Conservation (phyloP, 768 basidiomycete genomes). For the Collybiopsis confluens region DNA sequence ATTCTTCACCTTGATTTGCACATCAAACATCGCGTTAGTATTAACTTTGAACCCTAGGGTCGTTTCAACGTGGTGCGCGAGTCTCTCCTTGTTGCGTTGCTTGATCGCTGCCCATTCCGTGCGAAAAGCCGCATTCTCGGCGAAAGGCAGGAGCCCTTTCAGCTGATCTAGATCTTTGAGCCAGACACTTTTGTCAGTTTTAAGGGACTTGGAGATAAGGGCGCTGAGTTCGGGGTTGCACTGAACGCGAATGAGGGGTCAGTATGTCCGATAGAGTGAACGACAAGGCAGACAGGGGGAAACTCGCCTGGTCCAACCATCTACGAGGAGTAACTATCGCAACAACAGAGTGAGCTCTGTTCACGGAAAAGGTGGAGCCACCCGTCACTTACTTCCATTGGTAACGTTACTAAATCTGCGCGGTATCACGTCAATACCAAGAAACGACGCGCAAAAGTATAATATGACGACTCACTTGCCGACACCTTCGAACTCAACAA, state of each 20-base stretch:
- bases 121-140: constrained; percentile 72
- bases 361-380: background rate
- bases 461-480: constrained; percentile 56
- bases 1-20: constrained; percentile 73
- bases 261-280: background rate
- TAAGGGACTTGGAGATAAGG: constrained; percentile 81
- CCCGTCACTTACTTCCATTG: constrained; percentile 72
- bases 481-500: constrained; percentile 86
- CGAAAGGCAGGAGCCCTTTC: constrained; percentile 67
- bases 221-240: constrained; percentile 87
- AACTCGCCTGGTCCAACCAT: constrained; percentile 74
- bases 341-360: background rate
- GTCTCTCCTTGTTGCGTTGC: constrained; percentile 84
- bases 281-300: background rate
- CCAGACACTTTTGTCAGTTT: constrained; percentile 73
- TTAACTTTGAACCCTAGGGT: constrained; percentile 70
- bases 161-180: constrained; percentile 79
- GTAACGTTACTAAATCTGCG: constrained; percentile 82
- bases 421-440: constrained; percentile 12
- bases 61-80: constrained; percentile 70
- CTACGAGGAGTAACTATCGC: constrained; percentile 80
- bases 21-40: constrained; percentile 80
- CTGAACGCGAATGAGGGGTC: constrained; percentile 39
- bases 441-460: background rate
- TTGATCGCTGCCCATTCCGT: constrained; percentile 82